A percentile compares a stretch with the other conserved stretches of the same genome.
phyloP scores from a whole-genome alignment of 2,329 filamentous ascomycete genomes.

The Alternaria triticina region DNA sequence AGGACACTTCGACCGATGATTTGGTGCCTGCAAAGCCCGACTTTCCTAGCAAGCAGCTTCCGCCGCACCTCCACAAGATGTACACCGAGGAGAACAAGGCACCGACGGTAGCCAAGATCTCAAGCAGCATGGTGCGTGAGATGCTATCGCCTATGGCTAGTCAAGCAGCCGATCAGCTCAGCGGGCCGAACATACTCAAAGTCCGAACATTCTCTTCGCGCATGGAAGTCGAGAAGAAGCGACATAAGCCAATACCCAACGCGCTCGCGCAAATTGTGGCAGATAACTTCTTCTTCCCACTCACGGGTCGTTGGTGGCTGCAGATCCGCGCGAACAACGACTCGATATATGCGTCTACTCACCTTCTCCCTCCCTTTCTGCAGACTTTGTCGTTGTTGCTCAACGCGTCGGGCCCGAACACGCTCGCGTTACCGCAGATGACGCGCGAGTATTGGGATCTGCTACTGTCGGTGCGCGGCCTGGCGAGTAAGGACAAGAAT shows the following conservation, averaged over 20 bases:
- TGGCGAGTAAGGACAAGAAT: conserved; percentile 60
- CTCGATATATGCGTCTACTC: conserved; percentile 73
- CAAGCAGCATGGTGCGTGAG: conserved; percentile 69
- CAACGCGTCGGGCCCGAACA: conserved; percentile 82
- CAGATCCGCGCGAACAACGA: conserved; percentile 58
- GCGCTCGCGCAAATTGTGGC: conserved; percentile 78
- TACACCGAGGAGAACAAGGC: conserved; percentile 60
- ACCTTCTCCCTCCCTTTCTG: conserved; percentile 78
- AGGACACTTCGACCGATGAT: conserved; percentile 59
- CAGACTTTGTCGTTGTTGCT: conserved; percentile 86
- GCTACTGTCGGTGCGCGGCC: conserved; percentile 72
- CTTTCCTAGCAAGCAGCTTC: conserved; percentile 84
- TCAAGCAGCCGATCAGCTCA: conserved; percentile 76
- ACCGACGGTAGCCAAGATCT: conserved; percentile 71
- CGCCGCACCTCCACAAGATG: conserved; percentile 73
- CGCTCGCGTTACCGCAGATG: conserved; percentile 76
- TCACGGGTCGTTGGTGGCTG: conserved; percentile 80
- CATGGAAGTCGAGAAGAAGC: conserved; percentile 68
- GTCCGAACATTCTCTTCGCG: conserved; percentile 86
- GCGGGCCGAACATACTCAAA: conserved; percentile 85
- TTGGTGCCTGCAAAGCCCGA: conserved; percentile 49
- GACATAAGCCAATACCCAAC: conserved; percentile 71
- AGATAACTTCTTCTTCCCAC: conserved; percentile 82
- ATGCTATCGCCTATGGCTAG: conserved; percentile 85
- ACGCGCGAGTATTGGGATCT: conserved; percentile 85